Evolutionary conservation across 768 basidiomycete species (phyloP).

Genomic region (Lactifluus pinguis): DNA sequence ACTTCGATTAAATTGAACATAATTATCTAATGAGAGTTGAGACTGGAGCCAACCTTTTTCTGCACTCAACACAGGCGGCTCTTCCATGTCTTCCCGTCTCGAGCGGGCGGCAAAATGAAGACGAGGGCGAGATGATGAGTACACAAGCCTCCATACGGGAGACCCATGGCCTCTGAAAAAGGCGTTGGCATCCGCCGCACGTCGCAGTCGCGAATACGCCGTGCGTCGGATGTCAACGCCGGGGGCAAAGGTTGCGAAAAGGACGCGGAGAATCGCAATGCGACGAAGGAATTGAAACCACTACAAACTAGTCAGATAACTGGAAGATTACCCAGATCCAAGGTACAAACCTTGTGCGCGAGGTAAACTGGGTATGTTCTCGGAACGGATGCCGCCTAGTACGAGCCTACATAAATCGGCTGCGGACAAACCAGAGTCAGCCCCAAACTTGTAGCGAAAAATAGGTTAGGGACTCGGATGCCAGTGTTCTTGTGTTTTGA

Average conservation of each 20-base stretch:
- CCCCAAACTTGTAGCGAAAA: too few species aligned
- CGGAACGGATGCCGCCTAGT: background rate
- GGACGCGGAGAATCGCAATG: background rate
- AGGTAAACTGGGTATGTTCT: background rate
- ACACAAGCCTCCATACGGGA: background rate
- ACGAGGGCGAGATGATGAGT: background rate
- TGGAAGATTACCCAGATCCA: background rate
- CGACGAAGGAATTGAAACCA: too few species aligned
- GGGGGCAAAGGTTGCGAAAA: background rate
- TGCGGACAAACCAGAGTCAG: too few species aligned
- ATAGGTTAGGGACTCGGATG: too few species aligned
- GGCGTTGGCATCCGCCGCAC: background rate
- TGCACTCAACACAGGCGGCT: too few species aligned
- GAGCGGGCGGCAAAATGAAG: background rate
- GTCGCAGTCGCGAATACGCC: background rate
- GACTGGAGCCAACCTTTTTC: too few species aligned
- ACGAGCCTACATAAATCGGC: background rate
- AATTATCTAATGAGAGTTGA: too few species aligned
- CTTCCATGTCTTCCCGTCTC: too few species aligned
- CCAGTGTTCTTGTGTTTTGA: too few species aligned
- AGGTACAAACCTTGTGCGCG: background rate
- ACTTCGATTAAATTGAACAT: too few species aligned
- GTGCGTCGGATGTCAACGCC: constrained; percentile 1
- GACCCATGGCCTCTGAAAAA: background rate
- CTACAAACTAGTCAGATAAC: background rate